Percentiles rank a stretch among this genome's conserved stretches.
These are phyloP conservation scores for Furcasterigmium furcatum DNA, from an alignment of 2,329 filamentous ascomycete genomes.

Conservation along the genomic window DNA sequence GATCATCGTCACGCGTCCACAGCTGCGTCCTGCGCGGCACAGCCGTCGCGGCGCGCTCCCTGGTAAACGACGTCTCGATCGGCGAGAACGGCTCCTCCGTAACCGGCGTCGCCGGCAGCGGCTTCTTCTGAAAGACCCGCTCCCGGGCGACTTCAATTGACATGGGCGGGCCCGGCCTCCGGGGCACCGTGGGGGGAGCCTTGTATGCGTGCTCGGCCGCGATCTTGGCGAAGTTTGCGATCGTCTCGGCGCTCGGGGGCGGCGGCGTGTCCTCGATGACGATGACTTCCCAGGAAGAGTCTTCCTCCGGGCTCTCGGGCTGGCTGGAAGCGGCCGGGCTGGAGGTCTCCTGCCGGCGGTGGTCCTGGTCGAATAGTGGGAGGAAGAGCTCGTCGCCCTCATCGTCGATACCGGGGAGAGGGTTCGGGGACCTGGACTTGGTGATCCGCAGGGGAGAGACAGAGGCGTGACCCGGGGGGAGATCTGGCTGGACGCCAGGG, in stretches of 20 bases:
- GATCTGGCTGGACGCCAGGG: too few species aligned
- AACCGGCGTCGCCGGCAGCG: conserved; percentile 24
- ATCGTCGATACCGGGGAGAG: background rate
- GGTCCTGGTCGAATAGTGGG: background rate
- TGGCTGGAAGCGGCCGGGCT: too few species aligned
- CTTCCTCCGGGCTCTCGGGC: too few species aligned
- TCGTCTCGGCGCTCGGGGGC: background rate
- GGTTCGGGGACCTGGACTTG: too few species aligned
- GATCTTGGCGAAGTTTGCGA: background rate
- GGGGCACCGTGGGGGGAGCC: background rate
- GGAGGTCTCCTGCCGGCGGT: too few species aligned
- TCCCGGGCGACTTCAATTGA: background rate
- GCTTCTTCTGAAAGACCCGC: conserved; percentile 16
- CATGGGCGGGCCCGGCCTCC: background rate
- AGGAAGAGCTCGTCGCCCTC: background rate
- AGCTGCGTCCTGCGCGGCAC: background rate
- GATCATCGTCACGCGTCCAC: background rate
- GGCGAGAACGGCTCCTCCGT: conserved; percentile 14
- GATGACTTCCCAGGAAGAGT: background rate
- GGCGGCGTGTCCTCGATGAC: background rate
- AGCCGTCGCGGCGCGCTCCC: too few species aligned
- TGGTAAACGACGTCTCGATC: too few species aligned
- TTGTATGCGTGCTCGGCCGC: background rate
- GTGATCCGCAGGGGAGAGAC: too few species aligned
- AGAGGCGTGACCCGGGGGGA: too few species aligned